Conservation (phyloP, 805 yeast genomes). For the Ogataea corticis region DNA sequence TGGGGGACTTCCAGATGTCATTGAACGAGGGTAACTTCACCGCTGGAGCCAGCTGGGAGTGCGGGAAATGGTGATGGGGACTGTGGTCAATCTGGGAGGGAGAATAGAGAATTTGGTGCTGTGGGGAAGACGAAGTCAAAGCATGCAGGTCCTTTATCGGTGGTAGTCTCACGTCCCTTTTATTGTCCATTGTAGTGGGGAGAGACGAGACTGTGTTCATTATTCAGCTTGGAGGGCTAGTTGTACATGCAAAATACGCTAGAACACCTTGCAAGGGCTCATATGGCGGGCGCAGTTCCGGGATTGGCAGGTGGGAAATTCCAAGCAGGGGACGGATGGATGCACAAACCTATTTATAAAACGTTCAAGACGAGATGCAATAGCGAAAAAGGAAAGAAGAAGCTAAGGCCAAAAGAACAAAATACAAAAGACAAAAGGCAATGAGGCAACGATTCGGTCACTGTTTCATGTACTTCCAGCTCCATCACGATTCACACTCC, state of each 20-base stretch:
- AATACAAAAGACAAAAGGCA: constrained; percentile 69
- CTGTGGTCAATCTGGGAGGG: not conserved
- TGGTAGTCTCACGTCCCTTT: constrained; percentile 17
- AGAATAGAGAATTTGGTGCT: not conserved
- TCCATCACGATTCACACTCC: constrained; percentile 42
- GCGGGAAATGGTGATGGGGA: not conserved
- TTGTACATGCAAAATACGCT: not conserved
- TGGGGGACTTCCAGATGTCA: constrained; percentile 80
- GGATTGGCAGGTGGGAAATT: too few relatives aligned
- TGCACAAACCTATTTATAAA: constrained; percentile 76
- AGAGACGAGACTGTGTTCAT: constrained; percentile 53
- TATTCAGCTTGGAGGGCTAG: constrained; percentile 1
- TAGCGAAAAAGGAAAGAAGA: constrained; percentile 77
- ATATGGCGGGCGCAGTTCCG: too few relatives aligned
- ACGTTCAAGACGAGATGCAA: constrained; percentile 65
- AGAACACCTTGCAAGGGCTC: not conserved
- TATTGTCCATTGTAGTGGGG: constrained; percentile 18
- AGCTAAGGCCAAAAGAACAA: constrained; percentile 62
- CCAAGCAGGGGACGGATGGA: too few relatives aligned
- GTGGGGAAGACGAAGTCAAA: constrained; percentile 9
- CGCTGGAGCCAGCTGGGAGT: constrained; percentile 49
- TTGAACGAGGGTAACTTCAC: constrained; percentile 73
- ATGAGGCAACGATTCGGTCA: constrained; percentile 59
- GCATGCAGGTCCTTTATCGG: constrained; percentile 15
- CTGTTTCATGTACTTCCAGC: constrained; percentile 68